Base-by-base conservation (phyloP, 495 filamentous ascomycete genomes). In the Glonium stellatum region DNA sequence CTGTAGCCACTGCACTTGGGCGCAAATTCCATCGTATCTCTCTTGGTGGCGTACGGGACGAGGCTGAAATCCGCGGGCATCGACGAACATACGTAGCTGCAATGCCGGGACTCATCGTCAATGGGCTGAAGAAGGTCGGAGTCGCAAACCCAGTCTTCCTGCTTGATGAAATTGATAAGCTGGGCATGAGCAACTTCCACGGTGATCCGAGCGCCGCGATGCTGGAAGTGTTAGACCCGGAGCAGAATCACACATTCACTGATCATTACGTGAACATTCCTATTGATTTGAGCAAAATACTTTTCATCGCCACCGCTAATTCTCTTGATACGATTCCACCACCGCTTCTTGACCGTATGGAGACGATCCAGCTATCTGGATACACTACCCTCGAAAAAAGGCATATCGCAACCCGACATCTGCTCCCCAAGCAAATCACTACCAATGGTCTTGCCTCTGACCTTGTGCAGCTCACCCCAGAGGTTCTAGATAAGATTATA, bases 301-400 rank as follows among this genome's bases (percentile, higher is more conserved):
- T 97, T 8, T 99, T 99, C 75, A 96, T 99, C 63, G 93, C 93
- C n/a, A 99, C 93, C 10, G 93, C 93, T 18, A 99, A 99, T 74
- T 90, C 84, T 0, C 83, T 97, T 35, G 91, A 97, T 67, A 97
- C 93, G 4, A 99, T 99, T 59, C 92, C 95, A 6, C 80, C 92
- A 12, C 90, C 93, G 15, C 77, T 99, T n/a, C 82, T 97, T 0
- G 93, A 99, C 74, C 84, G 93, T 34, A 97, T 97, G 93, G 93
- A 99, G 77, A 93, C 85, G 0, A 92, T 97, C 54, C 79, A 84
- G 57, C 81, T 99, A 25, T 87, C 89, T 12, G 93, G 95, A 67
- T 99, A 99, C 75, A 99, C 93, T 12, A 96, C 91, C 6, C 80
- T 97, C n/a, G 93, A 99, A 78, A 99, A 99, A 76, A 80, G 88